Evolutionary conservation across 208 protist genomes (phyloP), one percentile per base, ranked within the genome.

Genomic region (Crithidia fasciculata): DNA sequence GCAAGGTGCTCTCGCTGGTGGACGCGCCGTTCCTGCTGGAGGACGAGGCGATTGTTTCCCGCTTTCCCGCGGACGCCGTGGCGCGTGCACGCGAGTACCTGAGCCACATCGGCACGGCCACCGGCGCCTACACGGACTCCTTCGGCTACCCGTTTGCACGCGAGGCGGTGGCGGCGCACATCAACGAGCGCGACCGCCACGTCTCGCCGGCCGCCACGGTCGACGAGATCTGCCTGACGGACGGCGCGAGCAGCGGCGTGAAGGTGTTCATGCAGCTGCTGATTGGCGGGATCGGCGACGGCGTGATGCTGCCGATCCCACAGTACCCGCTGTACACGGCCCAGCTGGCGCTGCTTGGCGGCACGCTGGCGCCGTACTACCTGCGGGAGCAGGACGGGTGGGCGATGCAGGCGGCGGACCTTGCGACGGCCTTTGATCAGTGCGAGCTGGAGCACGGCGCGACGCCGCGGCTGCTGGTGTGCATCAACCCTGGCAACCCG

Each of bases 251-350:
- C 58, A 74, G 75, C 44, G 98, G 86, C 9, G 91, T 99, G n/a
- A 85, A 95, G 78, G 65, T 93, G 18, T 56, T 97, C 16, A 54
- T 99, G 36, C 78, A 98, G 72, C 19, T 90, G 10, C 57, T 99
- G 12, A 80, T 98, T 10, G 81, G 80, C 45, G 90, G 86, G 63
- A 44, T 65, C 10, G 44, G 66, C 3, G 95, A 97, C 54, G 96
- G 82, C 4, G 86, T 95, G 81, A 91, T 99, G 79, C 94, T 99
- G 47, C 99, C 99, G 15, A 99, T 99, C 58, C 99, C 99, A 66
- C 99, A 99, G 88, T 99, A 99, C 86, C 99, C 99, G 62, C 84
- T 99, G 8, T 99, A 99, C 90, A 98, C 95, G 52, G 99, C 99
- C 6, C 89, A 98, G 66, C 92, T 99, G 62, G 78, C 95, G 12